Base-by-base conservation (phyloP, 1,284 basidiomycete species). In the Austropuccinia psidii region DNA sequence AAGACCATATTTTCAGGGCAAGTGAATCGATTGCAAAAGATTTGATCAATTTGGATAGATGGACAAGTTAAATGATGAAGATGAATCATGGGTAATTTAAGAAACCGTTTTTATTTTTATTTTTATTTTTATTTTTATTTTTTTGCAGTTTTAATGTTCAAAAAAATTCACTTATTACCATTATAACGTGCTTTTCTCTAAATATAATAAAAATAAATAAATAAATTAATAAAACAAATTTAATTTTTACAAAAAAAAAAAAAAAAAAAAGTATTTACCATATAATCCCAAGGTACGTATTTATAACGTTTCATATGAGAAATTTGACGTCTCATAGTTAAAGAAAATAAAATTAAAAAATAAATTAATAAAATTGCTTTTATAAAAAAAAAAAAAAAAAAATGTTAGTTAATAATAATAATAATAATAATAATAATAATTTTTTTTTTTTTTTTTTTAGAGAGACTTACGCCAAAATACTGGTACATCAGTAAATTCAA, bases 321-420 rank as follows among this genome's bases (percentile, higher is more conserved):
- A 43, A 95, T 92, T 83, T 94, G 92, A 77, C 91, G 85, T 76
- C 92, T 86, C 92, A 95, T 94, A 17, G 92, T 94, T 77, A 95
- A 83, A 27, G 89, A 86, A 79, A 94, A 93, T 58, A 94, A 85
- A 64, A 90, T 87, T 81, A 89, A 87, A 84, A 93, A 93, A 84
- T 69, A 69, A 74, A 83, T 80, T 54, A 80, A 43, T 11, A 70
- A 45, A 45, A 70, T 70, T 31, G 67, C 67, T 70, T 78, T 45
- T 15, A 21, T n/a, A 61, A 5, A 43, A 78, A 79, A 75, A 79
- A 79, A 75, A 76, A 81, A 79, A 77, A 96, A 96, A 77, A 97
- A 84, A 77, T 1, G n/a, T 61, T 43, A 61, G 24, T 98, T 87
- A 58, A 96, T 86, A 81, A 98, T 96, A 13, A 98, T 83, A 96